Evolutionary conservation across 192 early-diverging fungal species (phyloP), one percentile per base, ranked within the genome.

Genomic region (Thamnidium elegans): DNA sequence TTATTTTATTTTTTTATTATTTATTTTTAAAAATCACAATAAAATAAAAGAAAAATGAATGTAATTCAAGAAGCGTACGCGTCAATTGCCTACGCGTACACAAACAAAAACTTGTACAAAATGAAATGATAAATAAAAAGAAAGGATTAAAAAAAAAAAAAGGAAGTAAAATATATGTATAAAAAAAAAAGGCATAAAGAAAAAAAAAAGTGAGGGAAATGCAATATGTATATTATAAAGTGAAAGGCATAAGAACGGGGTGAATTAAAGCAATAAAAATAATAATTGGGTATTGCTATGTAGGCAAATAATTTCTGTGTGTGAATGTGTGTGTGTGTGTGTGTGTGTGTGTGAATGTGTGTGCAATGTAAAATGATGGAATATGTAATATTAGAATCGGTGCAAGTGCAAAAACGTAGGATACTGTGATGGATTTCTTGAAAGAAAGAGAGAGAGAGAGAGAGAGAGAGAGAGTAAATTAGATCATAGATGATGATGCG

Each of bases 1-100:
- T 17, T 34, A 32, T 4, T 58, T 58, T 44, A 7, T 8, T 44
- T 39, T 58, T 44, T 59, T 59, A 42, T 59, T 30, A 15, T 48
- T 48, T 17, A 17, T 48, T 48, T 48, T 21, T 20, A 23, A 14
- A 44, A 15, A 20, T 5, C 21, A 21, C 2, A 39, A 39, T n/a
- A 58, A 58, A 58, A 21, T 19, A 45, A 58, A 58, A 44, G 44
- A 26, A 26, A 26, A 26, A 26, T 26, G 26, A 26, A 26, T 26
- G 26, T 26, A 26, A 26, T 26, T 26, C 26, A 26, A 26, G 21
- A 23, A 59, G 58, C 44, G 19, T 43, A 3, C 9, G 20, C 34
- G 13, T 58, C 20, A 43, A 58, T 26, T 58, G 20, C 34, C 17
- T 20, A 58, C 11, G 23, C 14, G 44, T 19, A 58, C 32, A 44